Conservation (phyloP, 2,329 filamentous ascomycete species). For the Fusarium sp. region DNA sequence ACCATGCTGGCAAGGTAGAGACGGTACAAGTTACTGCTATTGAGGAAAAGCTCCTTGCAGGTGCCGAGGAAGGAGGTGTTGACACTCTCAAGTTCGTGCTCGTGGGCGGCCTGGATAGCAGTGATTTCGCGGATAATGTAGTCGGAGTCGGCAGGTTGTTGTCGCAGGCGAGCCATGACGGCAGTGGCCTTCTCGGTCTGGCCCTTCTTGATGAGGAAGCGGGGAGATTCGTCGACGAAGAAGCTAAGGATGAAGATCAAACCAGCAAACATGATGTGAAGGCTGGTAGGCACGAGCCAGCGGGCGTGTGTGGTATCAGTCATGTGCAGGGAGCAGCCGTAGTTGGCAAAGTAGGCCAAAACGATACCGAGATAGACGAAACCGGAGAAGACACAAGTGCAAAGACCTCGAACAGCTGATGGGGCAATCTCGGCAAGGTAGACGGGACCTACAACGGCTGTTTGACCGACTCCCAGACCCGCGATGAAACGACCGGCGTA, state of each 20-base stretch:
- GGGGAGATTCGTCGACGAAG: constrained; percentile 27
- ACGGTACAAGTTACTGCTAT: constrained; percentile 34
- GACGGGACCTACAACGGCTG: constrained; percentile 35
- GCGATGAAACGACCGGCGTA: constrained; percentile 35
- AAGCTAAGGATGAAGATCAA: constrained; percentile 30
- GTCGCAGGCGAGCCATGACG: constrained; percentile 15
- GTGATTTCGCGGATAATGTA: constrained; percentile 23
- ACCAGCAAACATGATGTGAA: constrained; percentile 34
- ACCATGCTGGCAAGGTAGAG: constrained; percentile 38
- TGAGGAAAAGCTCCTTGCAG: constrained; percentile 29
- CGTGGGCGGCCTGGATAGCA: constrained; percentile 13
- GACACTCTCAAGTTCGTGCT: constrained; percentile 26
- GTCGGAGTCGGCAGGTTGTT: constrained; percentile 9
- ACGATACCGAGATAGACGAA: constrained; percentile 30
- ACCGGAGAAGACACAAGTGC: constrained; percentile 35
- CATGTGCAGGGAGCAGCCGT: constrained; percentile 31
- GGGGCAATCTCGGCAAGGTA: constrained; percentile 38
- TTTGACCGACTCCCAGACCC: constrained; percentile 34
- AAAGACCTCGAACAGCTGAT: constrained; percentile 30
- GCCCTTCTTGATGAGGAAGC: constrained; percentile 32
- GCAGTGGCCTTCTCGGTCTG: constrained; percentile 16
- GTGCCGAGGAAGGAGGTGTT: constrained; percentile 19
- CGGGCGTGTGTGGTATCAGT: constrained; percentile 16
- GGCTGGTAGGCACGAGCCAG: constrained; percentile 33
- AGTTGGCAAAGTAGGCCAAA: constrained; percentile 34